Percentiles rank a stretch among this genome's conserved stretches.
Evolutionary conservation across 345 rosid species (phyloP).

Genomic region (Salix suchowensis): DNA sequence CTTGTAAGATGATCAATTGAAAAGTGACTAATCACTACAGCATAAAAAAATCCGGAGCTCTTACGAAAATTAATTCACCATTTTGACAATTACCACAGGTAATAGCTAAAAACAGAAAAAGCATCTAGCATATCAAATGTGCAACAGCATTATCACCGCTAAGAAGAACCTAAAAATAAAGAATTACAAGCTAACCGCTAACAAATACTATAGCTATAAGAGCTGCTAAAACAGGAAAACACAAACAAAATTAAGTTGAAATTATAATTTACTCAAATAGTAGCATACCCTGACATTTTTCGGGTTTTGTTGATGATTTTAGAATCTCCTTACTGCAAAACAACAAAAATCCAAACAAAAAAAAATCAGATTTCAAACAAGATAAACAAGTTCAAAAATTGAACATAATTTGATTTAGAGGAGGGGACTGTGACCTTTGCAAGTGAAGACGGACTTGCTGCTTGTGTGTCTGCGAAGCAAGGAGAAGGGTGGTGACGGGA

Average conservation of each 20-base stretch:
- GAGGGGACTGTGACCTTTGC: background rate
- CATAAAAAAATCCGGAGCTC: background rate
- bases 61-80: background rate
- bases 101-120: background rate
- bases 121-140: background rate
- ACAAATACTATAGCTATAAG: background rate
- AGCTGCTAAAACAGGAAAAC: background rate
- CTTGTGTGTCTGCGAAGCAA: background rate
- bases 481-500: background rate
- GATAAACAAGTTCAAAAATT: background rate
- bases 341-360: background rate
- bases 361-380: background rate
- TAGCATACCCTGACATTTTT: background rate
- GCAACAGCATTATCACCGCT: background rate
- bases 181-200: background rate
- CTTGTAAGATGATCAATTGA: background rate
- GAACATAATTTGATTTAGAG: background rate
- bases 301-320: background rate
- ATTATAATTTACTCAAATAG: background rate
- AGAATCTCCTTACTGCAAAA: background rate
- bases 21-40: background rate
- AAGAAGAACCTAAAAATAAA: background rate
- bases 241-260: background rate
- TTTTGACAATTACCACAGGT: background rate
- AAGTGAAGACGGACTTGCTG: background rate